Evolutionary conservation across 163 green algal species (phyloP).

Genomic region (Picocystis sp.): DNA sequence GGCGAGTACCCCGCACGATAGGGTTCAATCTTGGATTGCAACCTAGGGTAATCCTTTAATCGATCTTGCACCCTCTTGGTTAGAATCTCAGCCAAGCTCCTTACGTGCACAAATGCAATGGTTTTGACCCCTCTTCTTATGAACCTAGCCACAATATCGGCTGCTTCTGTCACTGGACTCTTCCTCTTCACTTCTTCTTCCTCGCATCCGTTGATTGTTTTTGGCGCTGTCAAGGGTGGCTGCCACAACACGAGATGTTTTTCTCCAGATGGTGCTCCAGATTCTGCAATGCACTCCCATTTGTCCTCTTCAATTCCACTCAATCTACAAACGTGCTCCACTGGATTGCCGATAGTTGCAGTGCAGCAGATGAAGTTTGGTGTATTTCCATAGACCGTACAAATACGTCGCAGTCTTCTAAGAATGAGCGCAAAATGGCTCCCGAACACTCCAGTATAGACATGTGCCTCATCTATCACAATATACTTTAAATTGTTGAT

Average conservation of each 20-base stretch:
- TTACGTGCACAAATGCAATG: slow-evolving; percentile 14
- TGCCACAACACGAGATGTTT: slow-evolving; percentile 10
- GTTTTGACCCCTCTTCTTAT: slow-evolving; percentile 9
- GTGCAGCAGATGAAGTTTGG: slow-evolving; percentile 39
- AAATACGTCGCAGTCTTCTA: slow-evolving; percentile 63
- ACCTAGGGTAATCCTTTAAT: neutral
- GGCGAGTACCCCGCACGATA: slow-evolving; percentile 15
- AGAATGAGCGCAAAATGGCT: slow-evolving; percentile 75
- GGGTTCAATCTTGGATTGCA: slow-evolving; percentile 15
- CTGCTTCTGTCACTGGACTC: slow-evolving; percentile 10
- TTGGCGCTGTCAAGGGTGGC: neutral
- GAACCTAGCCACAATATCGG: slow-evolving; percentile 5
- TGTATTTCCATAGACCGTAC: slow-evolving; percentile 7
- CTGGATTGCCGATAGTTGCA: slow-evolving; percentile 78
- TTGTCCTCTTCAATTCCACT: slow-evolving; percentile 9
- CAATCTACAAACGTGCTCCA: slow-evolving; percentile 27
- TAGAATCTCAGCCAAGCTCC: slow-evolving; percentile 11
- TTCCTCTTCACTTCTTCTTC: slow-evolving; percentile 1
- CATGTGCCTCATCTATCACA: slow-evolving; percentile 82
- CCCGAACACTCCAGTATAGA: slow-evolving; percentile 76
- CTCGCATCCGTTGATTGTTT: neutral
- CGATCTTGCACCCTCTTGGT: slow-evolving; percentile 10
- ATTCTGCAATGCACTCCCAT: slow-evolving; percentile 1
- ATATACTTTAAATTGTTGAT: slow-evolving; percentile 29
- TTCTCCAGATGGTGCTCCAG: neutral